Evolutionary conservation across 2,329 filamentous ascomycete species (phyloP).

Genomic region (Alternaria solani): DNA sequence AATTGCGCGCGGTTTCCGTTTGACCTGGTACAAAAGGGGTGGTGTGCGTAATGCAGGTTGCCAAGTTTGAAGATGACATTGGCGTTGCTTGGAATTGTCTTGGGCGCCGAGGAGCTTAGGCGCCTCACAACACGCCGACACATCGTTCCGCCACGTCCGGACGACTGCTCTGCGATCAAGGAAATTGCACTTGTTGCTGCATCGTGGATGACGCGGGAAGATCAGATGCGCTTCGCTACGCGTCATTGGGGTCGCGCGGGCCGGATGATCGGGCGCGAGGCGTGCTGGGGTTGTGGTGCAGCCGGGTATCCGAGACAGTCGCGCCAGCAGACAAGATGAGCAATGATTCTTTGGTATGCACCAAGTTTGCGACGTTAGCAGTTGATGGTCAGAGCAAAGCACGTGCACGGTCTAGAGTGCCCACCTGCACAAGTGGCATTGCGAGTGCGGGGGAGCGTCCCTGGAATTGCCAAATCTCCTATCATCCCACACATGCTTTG

Average conservation of each 20-base stretch:
- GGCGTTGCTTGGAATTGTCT: constrained; percentile 19
- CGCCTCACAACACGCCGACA: background rate
- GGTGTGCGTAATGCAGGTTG: constrained; percentile 22
- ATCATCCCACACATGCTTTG: background rate
- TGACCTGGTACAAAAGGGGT: constrained; percentile 4
- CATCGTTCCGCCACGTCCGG: constrained; percentile 10
- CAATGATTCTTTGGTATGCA: background rate
- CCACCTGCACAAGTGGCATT: background rate
- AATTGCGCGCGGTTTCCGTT: constrained; percentile 6
- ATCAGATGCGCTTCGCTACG: constrained; percentile 1
- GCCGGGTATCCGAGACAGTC: constrained; percentile 1
- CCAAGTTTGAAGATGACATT: constrained; percentile 21
- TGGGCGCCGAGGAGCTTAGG: constrained; percentile 12
- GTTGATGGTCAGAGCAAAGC: background rate
- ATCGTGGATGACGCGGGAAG: constrained; percentile 4
- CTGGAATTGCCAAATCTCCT: background rate
- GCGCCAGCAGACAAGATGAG: background rate
- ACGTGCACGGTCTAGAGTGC: background rate
- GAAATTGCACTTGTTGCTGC: constrained; percentile 3
- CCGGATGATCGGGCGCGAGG: constrained; percentile 1
- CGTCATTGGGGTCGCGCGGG: constrained; percentile 1
- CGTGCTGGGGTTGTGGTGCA: background rate
- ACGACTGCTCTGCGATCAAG: constrained; percentile 1
- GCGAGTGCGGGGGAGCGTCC: background rate
- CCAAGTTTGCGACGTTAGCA: background rate